Evolutionary conservation across 768 basidiomycete genomes (phyloP).

Genomic region (Strobilomyces dryophilus): DNA sequence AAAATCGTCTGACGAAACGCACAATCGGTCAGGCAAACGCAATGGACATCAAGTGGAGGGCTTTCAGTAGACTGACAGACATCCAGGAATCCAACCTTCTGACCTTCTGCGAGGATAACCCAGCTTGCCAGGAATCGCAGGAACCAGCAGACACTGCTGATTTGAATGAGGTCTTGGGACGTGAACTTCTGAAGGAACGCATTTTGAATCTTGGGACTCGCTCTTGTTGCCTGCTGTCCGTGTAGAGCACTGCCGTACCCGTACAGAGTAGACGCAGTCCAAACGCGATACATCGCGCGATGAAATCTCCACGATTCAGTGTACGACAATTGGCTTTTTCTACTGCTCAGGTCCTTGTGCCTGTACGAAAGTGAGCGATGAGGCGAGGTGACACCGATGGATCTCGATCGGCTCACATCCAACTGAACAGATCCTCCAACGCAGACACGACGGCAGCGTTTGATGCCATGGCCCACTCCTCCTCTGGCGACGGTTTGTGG

Average conservation of each 20-base stretch:
- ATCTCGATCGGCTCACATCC: neutral
- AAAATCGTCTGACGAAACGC: neutral
- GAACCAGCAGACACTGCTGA: neutral
- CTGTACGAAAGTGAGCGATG: neutral
- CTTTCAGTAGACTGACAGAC: neutral
- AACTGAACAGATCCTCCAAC: neutral
- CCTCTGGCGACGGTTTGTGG: neutral
- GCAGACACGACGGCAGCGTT: neutral
- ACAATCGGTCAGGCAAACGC: neutral
- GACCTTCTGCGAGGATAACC: neutral
- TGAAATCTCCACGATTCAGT: neutral
- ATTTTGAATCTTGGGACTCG: neutral
- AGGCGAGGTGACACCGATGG: too few species aligned
- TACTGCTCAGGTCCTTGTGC: neutral
- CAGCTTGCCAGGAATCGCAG: neutral
- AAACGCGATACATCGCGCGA: neutral
- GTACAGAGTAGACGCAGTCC: neutral
- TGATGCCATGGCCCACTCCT: neutral
- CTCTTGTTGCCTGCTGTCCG: neutral
- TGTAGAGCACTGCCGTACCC: neutral
- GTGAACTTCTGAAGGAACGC: neutral
- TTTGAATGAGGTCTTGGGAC: neutral
- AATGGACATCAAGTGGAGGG: neutral
- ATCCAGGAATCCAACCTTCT: neutral
- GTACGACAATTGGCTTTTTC: neutral